These are phyloP conservation scores for Plasmodium reichenowi DNA, from an alignment of 169 alveolate species.

Conservation along the genomic window DNA sequence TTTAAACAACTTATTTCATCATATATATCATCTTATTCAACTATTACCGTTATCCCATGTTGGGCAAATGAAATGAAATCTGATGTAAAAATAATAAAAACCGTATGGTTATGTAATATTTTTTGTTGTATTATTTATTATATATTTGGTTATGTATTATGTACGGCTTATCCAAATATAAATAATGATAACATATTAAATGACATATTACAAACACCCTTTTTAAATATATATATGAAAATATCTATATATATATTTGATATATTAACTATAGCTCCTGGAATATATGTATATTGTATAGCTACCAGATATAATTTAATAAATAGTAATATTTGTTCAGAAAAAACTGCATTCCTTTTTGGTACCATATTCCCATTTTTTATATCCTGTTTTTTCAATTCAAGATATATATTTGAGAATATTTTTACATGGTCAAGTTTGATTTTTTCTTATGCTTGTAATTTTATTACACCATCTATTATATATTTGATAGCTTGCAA, in stretches of 20 bases:
- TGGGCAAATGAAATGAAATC: conserved; percentile 88
- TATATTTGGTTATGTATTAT: conserved; percentile 78
- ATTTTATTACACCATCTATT: conserved; percentile 76
- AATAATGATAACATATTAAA: conserved; percentile 58
- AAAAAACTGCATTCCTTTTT: conserved; percentile 75
- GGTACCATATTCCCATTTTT: conserved; percentile 84
- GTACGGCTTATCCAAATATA: conserved; percentile 75
- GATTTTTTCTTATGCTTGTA: conserved; percentile 75
- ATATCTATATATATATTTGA: conserved; percentile 80
- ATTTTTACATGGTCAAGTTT: conserved; percentile 75
- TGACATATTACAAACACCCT: conserved; percentile 76
- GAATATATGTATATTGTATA: conserved; percentile 81
- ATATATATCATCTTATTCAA: conserved; percentile 82
- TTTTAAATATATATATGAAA: conserved; percentile 57
- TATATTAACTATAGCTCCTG: conserved; percentile 82
- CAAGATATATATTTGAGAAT: conserved; percentile 56
- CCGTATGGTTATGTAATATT: conserved; percentile 82
- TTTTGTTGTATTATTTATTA: conserved; percentile 80
- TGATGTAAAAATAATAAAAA: conserved; percentile 81
- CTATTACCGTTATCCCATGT: conserved; percentile 83
- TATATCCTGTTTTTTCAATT: conserved; percentile 79
- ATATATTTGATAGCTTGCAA: conserved; percentile 74
- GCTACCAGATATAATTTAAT: conserved; percentile 83
- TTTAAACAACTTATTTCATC: conserved; percentile 76
- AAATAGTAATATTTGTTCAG: conserved; percentile 81